These are phyloP conservation scores for Aspergillus sp. DNA, from an alignment of 2,329 filamentous ascomycete genomes.

Conservation along the genomic window DNA sequence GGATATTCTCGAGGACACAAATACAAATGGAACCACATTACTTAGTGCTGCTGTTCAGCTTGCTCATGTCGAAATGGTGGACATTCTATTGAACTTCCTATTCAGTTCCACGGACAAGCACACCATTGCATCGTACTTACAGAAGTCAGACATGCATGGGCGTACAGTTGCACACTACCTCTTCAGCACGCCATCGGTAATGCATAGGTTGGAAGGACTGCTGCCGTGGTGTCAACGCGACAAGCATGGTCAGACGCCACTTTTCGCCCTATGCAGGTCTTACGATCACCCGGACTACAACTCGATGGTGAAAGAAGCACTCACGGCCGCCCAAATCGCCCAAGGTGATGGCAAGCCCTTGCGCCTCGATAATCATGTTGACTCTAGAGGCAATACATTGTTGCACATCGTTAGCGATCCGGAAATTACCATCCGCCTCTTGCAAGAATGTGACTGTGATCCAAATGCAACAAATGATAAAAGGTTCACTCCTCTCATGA, in stretches of 20 bases:
- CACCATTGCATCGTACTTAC: slow-evolving; percentile 68
- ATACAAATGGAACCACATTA: slow-evolving; percentile 86
- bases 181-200: slow-evolving; percentile 84
- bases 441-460: slow-evolving; percentile 87
- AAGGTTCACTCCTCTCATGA: slow-evolving; percentile 93
- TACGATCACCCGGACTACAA: slow-evolving; percentile 91
- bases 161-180: slow-evolving; percentile 93
- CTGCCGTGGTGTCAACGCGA: slow-evolving; percentile 89
- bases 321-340: slow-evolving; percentile 70
- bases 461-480: slow-evolving; percentile 95
- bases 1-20: slow-evolving; percentile 76
- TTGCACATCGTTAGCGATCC: slow-evolving; percentile 94
- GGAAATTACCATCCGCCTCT: slow-evolving; percentile 70
- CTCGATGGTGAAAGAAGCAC: slow-evolving; percentile 80
- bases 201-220: slow-evolving; percentile 72
- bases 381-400: slow-evolving; percentile 88
- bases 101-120: slow-evolving; percentile 58
- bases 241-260: slow-evolving; percentile 95
- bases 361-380: slow-evolving; percentile 89
- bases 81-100: slow-evolving; percentile 73
- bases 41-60: slow-evolving; percentile 88
- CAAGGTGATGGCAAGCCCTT: slow-evolving; percentile 80
- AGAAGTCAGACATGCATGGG: slow-evolving; percentile 77
- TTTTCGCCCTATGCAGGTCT: slow-evolving; percentile 91
- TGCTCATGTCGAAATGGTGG: slow-evolving; percentile 72